Percentiles rank a stretch among this genome's conserved stretches.
Conservation (phyloP, 192 early-diverging fungal species). For the Pecoramyces ruminantium region DNA sequence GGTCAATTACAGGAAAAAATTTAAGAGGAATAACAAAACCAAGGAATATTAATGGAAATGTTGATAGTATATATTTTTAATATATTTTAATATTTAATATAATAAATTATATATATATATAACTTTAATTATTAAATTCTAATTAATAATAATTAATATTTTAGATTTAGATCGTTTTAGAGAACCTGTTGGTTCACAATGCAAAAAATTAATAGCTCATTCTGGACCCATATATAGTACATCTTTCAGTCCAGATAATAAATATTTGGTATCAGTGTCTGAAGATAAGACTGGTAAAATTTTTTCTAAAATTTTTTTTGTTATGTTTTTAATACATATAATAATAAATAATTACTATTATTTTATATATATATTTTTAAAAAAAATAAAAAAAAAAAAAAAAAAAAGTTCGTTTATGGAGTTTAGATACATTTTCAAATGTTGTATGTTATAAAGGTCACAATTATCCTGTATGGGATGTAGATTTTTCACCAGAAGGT, state of each 20-base stretch:
- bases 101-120: too few relatives aligned
- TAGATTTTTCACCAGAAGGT: constrained; percentile 73
- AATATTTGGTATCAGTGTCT: constrained; percentile 73
- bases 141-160: background rate
- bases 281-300: constrained; percentile 85
- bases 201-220: constrained; percentile 66
- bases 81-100: too few relatives aligned
- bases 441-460: constrained; percentile 93
- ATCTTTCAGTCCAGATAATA: constrained; percentile 69
- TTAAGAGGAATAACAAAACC: background rate
- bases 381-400: too few relatives aligned
- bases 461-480: constrained; percentile 94
- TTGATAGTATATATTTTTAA: constrained; percentile 15
- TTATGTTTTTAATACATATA: too few relatives aligned
- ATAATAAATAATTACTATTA: too few relatives aligned
- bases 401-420: constrained; percentile 77
- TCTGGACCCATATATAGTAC: constrained; percentile 77
- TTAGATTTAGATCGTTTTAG: constrained; percentile 36
- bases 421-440: constrained; percentile 73
- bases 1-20: constrained; percentile 16
- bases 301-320: too few relatives aligned
- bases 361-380: too few relatives aligned
- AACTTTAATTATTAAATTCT: background rate
- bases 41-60: background rate
- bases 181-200: constrained; percentile 38